Percentiles rank a stretch among this genome's conserved stretches.
Conservation (phyloP, 495 filamentous ascomycete genomes). For the Penicillium lividum region DNA sequence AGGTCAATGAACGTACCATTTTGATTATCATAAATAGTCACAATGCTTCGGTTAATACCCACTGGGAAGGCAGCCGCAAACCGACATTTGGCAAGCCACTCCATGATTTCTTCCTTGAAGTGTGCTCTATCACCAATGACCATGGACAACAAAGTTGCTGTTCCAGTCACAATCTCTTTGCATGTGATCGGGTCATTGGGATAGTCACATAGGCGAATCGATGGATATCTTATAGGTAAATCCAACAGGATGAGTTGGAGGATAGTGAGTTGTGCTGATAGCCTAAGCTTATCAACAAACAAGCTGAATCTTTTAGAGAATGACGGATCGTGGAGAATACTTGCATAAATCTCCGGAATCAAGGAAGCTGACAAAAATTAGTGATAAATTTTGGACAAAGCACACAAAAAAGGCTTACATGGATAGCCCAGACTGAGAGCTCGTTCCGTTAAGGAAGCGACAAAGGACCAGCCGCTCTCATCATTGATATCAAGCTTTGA, state of each 20-base stretch:
- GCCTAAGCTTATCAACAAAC: slow-evolving; percentile 51
- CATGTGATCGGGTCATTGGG: slow-evolving; percentile 1
- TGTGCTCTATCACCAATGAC: slow-evolving; percentile 35
- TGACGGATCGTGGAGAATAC: slow-evolving; percentile 40
- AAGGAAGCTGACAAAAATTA: slow-evolving; percentile 51
- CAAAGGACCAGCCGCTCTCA: slow-evolving; percentile 51
- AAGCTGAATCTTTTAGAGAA: slow-evolving; percentile 32
- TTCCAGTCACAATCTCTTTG: slow-evolving; percentile 30
- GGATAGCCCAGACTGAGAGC: slow-evolving; percentile 71
- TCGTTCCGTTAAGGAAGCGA: slow-evolving; percentile 63
- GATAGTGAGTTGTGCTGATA: slow-evolving; percentile 59
- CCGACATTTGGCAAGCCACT: slow-evolving; percentile 61
- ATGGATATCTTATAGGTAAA: slow-evolving; percentile 31
- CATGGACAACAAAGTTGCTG: slow-evolving; percentile 41
- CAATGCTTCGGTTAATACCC: slow-evolving; percentile 64
- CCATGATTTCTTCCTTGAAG: slow-evolving; percentile 56
- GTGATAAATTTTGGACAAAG: neutral
- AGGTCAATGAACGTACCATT: slow-evolving; percentile 38
- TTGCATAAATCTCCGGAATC: slow-evolving; percentile 49
- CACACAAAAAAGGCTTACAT: slow-evolving; percentile 48
- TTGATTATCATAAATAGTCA: slow-evolving; percentile 59
- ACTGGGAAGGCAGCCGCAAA: slow-evolving; percentile 64
- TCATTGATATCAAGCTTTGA: slow-evolving; percentile 36
- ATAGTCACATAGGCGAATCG: slow-evolving; percentile 5
- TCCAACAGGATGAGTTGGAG: slow-evolving; percentile 59